These are phyloP conservation scores for Xanthoconium stramineum DNA, from an alignment of 768 basidiomycete genomes.

Conservation along the genomic window DNA sequence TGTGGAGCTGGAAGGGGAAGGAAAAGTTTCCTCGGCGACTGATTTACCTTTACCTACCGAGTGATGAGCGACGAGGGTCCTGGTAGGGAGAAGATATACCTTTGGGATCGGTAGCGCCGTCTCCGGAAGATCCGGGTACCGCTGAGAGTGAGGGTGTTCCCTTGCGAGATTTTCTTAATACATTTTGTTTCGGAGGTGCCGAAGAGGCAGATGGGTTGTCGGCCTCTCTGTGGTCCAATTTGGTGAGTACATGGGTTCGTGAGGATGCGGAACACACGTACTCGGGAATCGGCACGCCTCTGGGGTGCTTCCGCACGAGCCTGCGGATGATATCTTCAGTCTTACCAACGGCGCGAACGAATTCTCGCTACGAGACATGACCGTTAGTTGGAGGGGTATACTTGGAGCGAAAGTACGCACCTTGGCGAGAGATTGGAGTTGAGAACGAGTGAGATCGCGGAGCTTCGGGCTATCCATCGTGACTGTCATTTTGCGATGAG, in stretches of 20 bases:
- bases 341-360: conserved; percentile 25
- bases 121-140: neutral
- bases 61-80: neutral
- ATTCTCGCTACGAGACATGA: conserved; percentile 18
- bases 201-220: conserved; percentile 6
- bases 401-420: conserved; percentile 1
- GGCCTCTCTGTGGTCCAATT: neutral
- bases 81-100: neutral
- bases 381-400: neutral
- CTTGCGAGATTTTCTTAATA: neutral
- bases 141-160: neutral
- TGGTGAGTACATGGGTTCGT: neutral
- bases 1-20: conserved; percentile 5
- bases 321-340: conserved; percentile 27
- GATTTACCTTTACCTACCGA: conserved; percentile 7
- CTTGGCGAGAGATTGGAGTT: conserved; percentile 28
- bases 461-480: conserved; percentile 19
- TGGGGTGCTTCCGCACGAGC: conserved; percentile 26
- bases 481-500: neutral
- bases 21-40: neutral
- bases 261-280: neutral
- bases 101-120: neutral
- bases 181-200: neutral
- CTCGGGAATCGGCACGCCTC: conserved; percentile 21
- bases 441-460: conserved; percentile 15